Evolutionary conservation across 768 basidiomycete species (phyloP).

Genomic region (Paxillus rubicundulus): DNA sequence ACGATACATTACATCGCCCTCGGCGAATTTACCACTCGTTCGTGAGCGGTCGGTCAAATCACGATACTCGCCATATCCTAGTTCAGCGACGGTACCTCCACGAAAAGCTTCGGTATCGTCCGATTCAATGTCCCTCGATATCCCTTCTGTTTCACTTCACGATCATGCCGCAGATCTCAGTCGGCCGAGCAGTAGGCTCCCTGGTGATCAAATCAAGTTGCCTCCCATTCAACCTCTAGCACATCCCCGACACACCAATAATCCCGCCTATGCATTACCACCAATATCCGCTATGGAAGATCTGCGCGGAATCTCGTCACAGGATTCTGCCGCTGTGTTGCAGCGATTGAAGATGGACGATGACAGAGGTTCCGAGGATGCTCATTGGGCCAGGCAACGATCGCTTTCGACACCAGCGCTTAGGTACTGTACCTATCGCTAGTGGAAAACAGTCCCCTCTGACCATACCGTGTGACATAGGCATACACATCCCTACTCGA

Average conservation of each 20-base stretch:
- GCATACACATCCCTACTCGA: conserved; percentile 15
- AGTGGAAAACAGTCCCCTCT: not conserved
- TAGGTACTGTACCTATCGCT: conserved; percentile 19
- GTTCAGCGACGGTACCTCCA: conserved; percentile 19
- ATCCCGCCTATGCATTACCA: conserved; percentile 54
- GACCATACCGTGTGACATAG: conserved; percentile 11
- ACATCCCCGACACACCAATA: conserved; percentile 25
- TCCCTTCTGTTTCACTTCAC: conserved; percentile 35
- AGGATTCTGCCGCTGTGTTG: conserved; percentile 66
- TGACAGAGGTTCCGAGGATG: conserved; percentile 26
- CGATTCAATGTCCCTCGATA: conserved; percentile 33
- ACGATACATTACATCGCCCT: conserved; percentile 25
- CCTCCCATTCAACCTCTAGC: conserved; percentile 42
- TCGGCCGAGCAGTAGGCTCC: conserved; percentile 21
- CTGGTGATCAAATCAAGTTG: conserved; percentile 37
- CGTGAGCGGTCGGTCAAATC: conserved; percentile 24
- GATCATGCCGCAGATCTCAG: conserved; percentile 28
- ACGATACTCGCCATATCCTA: conserved; percentile 49
- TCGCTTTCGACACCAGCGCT: conserved; percentile 41
- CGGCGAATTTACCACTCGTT: conserved; percentile 23
- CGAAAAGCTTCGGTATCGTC: conserved; percentile 24
- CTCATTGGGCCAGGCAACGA: conserved; percentile 41
- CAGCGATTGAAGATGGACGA: conserved; percentile 61
- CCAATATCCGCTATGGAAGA: conserved; percentile 71
- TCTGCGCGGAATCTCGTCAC: conserved; percentile 46